Percentiles rank a stretch among this genome's conserved stretches.
These are phyloP conservation scores for Serendipita sp. DNA, from an alignment of 768 basidiomycete genomes.

Conservation along the genomic window DNA sequence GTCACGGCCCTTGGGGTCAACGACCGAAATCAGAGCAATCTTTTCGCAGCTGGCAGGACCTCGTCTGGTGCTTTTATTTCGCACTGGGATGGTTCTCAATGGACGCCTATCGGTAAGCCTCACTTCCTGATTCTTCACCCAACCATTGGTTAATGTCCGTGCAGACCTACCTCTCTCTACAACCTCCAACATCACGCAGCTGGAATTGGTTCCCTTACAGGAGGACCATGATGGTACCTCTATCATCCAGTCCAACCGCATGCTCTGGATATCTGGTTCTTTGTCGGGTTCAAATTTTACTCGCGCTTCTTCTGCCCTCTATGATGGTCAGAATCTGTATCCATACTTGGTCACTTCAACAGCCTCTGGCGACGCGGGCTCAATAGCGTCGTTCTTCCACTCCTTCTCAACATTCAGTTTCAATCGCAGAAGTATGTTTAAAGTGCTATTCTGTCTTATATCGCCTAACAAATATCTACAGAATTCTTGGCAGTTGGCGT, in stretches of 20 bases:
- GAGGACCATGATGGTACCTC: slow-evolving; percentile 54
- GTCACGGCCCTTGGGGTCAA: slow-evolving; percentile 82
- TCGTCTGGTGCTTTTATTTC: slow-evolving; percentile 39
- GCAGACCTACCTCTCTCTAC: slow-evolving; percentile 40
- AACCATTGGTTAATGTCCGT: slow-evolving; percentile 6
- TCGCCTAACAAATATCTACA: slow-evolving; percentile 19
- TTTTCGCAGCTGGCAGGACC: slow-evolving; percentile 71
- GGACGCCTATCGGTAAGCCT: slow-evolving; percentile 48
- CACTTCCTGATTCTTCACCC: not conserved
- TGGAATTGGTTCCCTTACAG: slow-evolving; percentile 81
- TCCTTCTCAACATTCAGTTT: slow-evolving; percentile 70
- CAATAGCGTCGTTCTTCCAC: slow-evolving; percentile 65
- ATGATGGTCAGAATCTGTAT: slow-evolving; percentile 65
- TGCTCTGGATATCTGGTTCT: slow-evolving; percentile 77
- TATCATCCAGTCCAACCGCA: slow-evolving; percentile 67
- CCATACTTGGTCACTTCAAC: slow-evolving; percentile 68
- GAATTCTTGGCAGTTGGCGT: slow-evolving; percentile 83
- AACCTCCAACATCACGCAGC: slow-evolving; percentile 56
- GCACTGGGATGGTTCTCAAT: slow-evolving; percentile 71
- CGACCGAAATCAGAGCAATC: slow-evolving; percentile 57
- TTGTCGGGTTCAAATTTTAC: slow-evolving; percentile 56
- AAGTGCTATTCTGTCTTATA: slow-evolving; percentile 6
- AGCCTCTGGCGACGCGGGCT: slow-evolving; percentile 49
- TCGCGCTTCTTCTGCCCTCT: slow-evolving; percentile 71
- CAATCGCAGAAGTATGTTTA: slow-evolving; percentile 43